These are phyloP conservation scores for Vaccinium corymbosum DNA, from an alignment of 148 eudicot genomes.

Conservation along the genomic window DNA sequence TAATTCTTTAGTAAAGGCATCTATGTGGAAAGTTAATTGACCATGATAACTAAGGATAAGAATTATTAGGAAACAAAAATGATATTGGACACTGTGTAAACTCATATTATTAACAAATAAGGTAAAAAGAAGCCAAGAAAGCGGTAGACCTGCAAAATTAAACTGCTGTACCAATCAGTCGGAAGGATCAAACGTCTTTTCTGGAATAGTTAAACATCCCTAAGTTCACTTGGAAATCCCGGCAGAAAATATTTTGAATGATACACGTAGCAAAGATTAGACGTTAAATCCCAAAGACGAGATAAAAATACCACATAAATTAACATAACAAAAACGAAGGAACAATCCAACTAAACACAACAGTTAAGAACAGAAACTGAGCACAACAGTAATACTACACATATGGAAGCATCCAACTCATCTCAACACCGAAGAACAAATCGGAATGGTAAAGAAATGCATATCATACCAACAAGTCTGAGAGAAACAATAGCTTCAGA, in stretches of 20 bases:
- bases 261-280: not conserved
- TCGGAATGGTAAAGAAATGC: not conserved
- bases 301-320: not conserved
- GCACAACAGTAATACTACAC: not conserved
- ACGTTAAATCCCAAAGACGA: not conserved
- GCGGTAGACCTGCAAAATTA: constrained; percentile 72
- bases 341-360: not conserved
- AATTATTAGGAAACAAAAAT: not conserved
- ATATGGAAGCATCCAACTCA: not conserved
- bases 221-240: constrained; percentile 71
- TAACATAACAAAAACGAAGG: not conserved
- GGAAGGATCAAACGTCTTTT: constrained; percentile 49
- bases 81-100: not conserved
- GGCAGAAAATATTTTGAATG: constrained; percentile 30
- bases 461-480: not conserved
- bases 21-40: not conserved
- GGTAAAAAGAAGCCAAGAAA: constrained; percentile 2
- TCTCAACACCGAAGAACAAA: not conserved
- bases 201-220: constrained; percentile 54
- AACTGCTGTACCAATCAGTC: constrained; percentile 67
- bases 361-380: not conserved
- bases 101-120: not conserved
- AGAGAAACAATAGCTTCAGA: too few species aligned
- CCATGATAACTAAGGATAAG: not conserved
- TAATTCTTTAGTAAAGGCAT: not conserved